Evolutionary conservation across 2,329 filamentous ascomycete species (phyloP).

Genomic region (Fusarium solani-melongenae): DNA sequence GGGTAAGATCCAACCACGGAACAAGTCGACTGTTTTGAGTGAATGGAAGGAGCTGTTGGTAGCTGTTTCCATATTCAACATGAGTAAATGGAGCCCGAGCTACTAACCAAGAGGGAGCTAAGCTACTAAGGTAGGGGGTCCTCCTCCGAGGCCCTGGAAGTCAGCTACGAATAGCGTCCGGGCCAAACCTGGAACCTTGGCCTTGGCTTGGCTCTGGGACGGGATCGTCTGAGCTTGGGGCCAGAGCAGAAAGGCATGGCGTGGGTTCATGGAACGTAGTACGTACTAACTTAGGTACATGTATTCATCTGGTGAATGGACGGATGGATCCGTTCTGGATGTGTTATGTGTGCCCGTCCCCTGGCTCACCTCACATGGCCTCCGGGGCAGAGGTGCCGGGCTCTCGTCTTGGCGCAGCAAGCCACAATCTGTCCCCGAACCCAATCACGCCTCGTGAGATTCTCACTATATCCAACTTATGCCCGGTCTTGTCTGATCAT

Average conservation of each 20-base stretch:
- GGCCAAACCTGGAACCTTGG: neutral
- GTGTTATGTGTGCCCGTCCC: neutral
- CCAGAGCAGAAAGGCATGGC: neutral
- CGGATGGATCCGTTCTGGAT: too few relatives aligned
- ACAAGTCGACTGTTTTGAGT: neutral
- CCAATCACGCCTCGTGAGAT: neutral
- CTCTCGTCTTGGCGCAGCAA: neutral
- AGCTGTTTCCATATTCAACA: neutral
- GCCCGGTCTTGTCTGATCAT: neutral
- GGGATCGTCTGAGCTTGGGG: neutral
- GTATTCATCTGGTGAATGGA: neutral
- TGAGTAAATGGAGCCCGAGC: neutral
- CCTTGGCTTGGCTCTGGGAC: neutral
- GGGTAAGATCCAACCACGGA: constrained; percentile 32
- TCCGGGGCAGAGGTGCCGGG: neutral
- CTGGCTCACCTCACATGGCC: neutral
- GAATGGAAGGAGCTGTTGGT: neutral
- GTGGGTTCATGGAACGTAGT: neutral
- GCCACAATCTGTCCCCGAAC: neutral
- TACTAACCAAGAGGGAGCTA: neutral
- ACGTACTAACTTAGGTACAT: neutral
- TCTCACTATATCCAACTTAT: constrained; percentile 1
- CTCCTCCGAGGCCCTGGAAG: neutral
- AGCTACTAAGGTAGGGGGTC: neutral
- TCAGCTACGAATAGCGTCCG: neutral